A percentile compares a stretch with the other conserved stretches of the same genome.
Conservation (phyloP, 2,329 filamentous ascomycete species). For the Parasarocladium wereldwijsianum region DNA sequence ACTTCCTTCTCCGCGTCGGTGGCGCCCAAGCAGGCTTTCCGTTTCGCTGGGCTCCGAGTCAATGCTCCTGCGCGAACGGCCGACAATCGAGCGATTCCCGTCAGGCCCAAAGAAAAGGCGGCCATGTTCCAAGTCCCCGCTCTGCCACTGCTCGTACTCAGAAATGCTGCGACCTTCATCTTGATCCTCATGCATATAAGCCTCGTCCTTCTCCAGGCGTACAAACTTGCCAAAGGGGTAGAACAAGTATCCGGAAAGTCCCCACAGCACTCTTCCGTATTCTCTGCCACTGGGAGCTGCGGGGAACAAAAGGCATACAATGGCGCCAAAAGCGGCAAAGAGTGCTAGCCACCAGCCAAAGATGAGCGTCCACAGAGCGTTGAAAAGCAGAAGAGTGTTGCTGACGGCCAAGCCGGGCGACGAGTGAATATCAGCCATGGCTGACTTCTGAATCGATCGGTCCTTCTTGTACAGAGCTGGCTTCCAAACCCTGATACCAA, state of each 20-base stretch:
- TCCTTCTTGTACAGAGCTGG: conserved; percentile 96
- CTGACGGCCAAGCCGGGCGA: conserved; percentile 78
- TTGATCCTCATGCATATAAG: conserved; percentile 85
- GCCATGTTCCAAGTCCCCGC: conserved; percentile 88
- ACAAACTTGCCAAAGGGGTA: conserved; percentile 98
- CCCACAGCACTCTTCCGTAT: conserved; percentile 76
- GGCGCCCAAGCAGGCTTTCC: conserved; percentile 67
- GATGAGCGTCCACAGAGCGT: conserved; percentile 74
- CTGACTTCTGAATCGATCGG: conserved; percentile 88
- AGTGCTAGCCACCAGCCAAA: conserved; percentile 95
- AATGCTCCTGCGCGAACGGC: conserved; percentile 73
- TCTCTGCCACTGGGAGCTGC: conserved; percentile 67
- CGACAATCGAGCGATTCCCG: conserved; percentile 63
- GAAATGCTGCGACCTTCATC: conserved; percentile 94
- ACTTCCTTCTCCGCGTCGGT: conserved; percentile 34
- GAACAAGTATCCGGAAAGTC: conserved; percentile 72
- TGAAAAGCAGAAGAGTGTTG: conserved; percentile 74
- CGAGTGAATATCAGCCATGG: conserved; percentile 94
- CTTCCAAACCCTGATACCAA: conserved; percentile 98
- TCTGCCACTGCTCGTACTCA: conserved; percentile 99
- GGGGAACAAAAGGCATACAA: conserved; percentile 66
- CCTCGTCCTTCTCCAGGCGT: conserved; percentile 82
- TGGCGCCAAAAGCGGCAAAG: conserved; percentile 57
- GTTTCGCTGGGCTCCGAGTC: conserved; percentile 76
- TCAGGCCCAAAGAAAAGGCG: conserved; percentile 89